A percentile compares a stretch with the other conserved stretches of the same genome.
Conservation (phyloP, 73 alveolate genomes). For the Tetrahymena borealis region DNA sequence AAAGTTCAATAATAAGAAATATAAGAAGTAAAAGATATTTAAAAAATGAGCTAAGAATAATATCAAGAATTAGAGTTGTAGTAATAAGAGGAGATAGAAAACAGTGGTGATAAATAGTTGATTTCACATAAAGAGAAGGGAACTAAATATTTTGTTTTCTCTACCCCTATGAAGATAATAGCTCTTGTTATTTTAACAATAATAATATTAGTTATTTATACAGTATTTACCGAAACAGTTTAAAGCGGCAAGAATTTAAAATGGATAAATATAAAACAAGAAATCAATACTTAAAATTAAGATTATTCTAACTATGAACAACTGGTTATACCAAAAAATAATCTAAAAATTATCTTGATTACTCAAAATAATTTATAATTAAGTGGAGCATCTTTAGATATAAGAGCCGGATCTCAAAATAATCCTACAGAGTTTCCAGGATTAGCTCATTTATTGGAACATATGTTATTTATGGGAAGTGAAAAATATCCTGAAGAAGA, state of each 20-base stretch:
- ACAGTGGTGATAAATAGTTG: background rate
- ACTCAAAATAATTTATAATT: background rate
- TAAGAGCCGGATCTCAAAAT: constrained; percentile 49
- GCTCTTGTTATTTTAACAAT: background rate
- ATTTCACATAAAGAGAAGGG: background rate
- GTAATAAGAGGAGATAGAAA: background rate
- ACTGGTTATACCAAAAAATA: background rate
- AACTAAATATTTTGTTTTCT: background rate
- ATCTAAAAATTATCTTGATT: background rate
- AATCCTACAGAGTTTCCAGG: constrained; percentile 62
- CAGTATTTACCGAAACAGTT: background rate
- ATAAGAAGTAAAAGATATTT: background rate
- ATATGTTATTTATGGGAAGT: constrained; percentile 50
- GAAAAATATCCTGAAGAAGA: constrained; percentile 22
- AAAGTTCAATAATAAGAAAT: no score
- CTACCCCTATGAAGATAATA: background rate
- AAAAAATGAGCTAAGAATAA: background rate
- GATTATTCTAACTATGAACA: background rate
- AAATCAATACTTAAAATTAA: background rate
- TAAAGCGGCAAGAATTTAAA: background rate
- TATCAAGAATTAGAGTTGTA: background rate
- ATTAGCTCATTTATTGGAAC: constrained; percentile 57
- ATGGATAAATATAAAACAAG: background rate
- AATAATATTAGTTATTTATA: background rate
- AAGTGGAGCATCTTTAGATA: constrained; percentile 51